These are phyloP conservation scores for Glomus cerebriforme DNA, from an alignment of 192 early-diverging fungal species.

Conservation along the genomic window DNA sequence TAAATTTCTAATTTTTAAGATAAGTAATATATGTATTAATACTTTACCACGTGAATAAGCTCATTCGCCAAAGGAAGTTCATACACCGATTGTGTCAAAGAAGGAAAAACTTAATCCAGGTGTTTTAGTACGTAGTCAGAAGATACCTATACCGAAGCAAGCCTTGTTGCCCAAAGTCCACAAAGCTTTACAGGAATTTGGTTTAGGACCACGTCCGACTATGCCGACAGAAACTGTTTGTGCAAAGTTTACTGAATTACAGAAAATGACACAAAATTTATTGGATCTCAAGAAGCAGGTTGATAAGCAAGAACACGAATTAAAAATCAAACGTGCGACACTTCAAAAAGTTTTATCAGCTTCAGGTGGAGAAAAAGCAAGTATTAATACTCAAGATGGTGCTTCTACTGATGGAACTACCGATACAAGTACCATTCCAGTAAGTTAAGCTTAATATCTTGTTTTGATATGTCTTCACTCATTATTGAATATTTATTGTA, in stretches of 20 bases:
- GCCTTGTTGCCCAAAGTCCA: slow-evolving; percentile 50
- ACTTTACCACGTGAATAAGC: background rate
- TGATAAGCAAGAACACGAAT: slow-evolving; percentile 80
- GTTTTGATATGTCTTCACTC: background rate
- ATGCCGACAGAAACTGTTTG: slow-evolving; percentile 85
- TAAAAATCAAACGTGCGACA: slow-evolving; percentile 43
- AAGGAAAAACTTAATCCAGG: slow-evolving; percentile 63
- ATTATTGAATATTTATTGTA: background rate
- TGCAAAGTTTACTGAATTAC: slow-evolving; percentile 76
- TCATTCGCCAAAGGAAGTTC: slow-evolving; percentile 21
- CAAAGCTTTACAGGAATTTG: slow-evolving; percentile 60
- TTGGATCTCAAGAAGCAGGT: slow-evolving; percentile 82
- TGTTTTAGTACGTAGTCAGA: slow-evolving; percentile 64
- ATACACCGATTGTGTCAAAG: slow-evolving; percentile 32
- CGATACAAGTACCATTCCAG: background rate
- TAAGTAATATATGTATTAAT: background rate
- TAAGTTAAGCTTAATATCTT: background rate
- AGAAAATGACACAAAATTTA: slow-evolving; percentile 70
- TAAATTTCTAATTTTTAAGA: background rate
- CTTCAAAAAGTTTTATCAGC: background rate
- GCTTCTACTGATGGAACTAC: background rate
- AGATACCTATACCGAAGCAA: slow-evolving; percentile 56
- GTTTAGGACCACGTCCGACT: slow-evolving; percentile 53
- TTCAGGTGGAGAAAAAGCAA: background rate
- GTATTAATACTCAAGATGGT: background rate